A percentile compares a stretch with the other conserved stretches of the same genome.
Evolutionary conservation across 768 basidiomycete genomes (phyloP).

Genomic region (Lentinula edodes): DNA sequence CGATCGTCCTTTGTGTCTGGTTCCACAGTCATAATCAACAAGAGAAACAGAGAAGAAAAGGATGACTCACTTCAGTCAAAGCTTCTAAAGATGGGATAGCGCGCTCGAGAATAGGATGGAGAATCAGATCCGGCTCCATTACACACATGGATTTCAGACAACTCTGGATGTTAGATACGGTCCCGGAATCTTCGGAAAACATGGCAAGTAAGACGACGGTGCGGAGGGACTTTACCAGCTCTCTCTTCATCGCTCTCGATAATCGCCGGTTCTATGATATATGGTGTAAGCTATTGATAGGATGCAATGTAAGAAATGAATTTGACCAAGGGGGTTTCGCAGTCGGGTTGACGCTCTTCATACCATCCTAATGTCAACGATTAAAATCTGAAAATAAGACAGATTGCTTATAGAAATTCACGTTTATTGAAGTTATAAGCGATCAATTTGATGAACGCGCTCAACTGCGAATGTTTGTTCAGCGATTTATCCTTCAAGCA

Average conservation of each 20-base stretch:
- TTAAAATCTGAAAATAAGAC: not conserved
- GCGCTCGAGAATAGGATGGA: slow-evolving; percentile 76
- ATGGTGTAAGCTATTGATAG: not conserved
- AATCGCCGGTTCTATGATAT: slow-evolving; percentile 59
- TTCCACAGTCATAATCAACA: slow-evolving; percentile 5
- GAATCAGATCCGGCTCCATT: slow-evolving; percentile 82
- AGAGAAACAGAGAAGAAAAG: not conserved
- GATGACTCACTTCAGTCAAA: slow-evolving; percentile 62
- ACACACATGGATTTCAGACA: slow-evolving; percentile 78
- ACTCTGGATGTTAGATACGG: slow-evolving; percentile 71
- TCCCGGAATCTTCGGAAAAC: slow-evolving; percentile 78
- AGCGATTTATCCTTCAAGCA: too few relatives aligned
- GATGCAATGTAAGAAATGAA: not conserved
- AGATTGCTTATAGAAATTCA: slow-evolving; percentile 19
- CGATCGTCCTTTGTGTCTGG: slow-evolving; percentile 79
- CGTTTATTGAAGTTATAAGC: slow-evolving; percentile 84
- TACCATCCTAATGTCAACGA: slow-evolving; percentile 53
- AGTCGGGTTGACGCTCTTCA: slow-evolving; percentile 70
- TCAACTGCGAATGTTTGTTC: slow-evolving; percentile 39
- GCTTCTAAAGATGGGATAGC: slow-evolving; percentile 86
- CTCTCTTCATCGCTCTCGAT: slow-evolving; percentile 72
- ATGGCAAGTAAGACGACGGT: slow-evolving; percentile 85
- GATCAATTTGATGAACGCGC: slow-evolving; percentile 80
- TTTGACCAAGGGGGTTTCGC: slow-evolving; percentile 69
- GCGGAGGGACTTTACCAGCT: slow-evolving; percentile 76